Evolutionary conservation across 1,284 basidiomycete species (phyloP), one percentile per base, ranked within the genome.

Genomic region (Cronartium quercuum): DNA sequence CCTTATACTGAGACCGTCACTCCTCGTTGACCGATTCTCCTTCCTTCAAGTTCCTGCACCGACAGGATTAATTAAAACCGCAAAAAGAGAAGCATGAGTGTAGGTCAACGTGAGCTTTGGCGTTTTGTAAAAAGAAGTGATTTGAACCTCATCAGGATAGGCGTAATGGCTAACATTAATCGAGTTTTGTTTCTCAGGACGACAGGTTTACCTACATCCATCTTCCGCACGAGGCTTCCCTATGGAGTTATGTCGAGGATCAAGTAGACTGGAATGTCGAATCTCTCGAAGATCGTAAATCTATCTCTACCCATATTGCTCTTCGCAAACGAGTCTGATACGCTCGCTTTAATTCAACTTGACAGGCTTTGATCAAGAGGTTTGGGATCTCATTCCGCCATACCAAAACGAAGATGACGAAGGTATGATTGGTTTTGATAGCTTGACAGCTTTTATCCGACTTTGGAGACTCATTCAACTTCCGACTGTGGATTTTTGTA

Each of bases 361-460:
- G n/a, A 60, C 40, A 70, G 68, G 68, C 21, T 40, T 70, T 42
- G 68, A 70, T 15, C 68, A 62, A 70, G 42, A 58, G 29, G 42
- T 62, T 47, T 70, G 68, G 68, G 68, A 70, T 47, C 24, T 70
- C 24, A 70, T 70, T 35, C 68, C 68, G 15, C 68, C 68, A 9
- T 70, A 70, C 37, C 68, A 70, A 60, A 70, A 70, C 58, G 68
- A 70, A 62, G 68, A 70, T 51, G 68, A 70, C 42, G 68, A 70
- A 62, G 68, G 68, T 70, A 70, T 13, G 41, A 35, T 6, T 24
- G 18, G 18, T 18, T 15, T 3, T 40, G 38, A 6, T 63, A 65
- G 38, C 34, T 7, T 3, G 41, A 37, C 61, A 9, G 13, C 15
- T 64, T 7, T 34, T 15, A 65, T 65, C 38, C 37, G 37, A 12